A percentile compares a stretch with the other conserved stretches of the same genome.
Evolutionary conservation across 768 basidiomycete species (phyloP).

Genomic region (Pleurotus salmoneostramineus): DNA sequence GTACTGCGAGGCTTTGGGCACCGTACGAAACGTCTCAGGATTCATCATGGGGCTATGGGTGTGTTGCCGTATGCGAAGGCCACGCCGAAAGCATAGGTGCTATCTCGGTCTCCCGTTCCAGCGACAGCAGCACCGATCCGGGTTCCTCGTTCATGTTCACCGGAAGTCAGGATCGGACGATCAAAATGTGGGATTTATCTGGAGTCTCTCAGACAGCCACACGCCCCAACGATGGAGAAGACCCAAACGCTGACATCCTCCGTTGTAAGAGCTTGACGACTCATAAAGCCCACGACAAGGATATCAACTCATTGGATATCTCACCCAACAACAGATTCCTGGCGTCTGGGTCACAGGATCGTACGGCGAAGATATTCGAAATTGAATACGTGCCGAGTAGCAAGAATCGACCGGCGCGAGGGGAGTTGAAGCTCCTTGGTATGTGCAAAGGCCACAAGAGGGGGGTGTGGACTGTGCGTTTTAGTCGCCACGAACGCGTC

Average conservation of each 20-base stretch:
- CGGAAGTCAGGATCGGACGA: slow-evolving; percentile 94
- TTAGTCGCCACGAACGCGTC: slow-evolving; percentile 77
- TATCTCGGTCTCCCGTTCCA: slow-evolving; percentile 68
- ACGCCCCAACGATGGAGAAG: slow-evolving; percentile 7
- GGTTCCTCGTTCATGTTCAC: slow-evolving; percentile 78
- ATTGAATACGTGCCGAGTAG: slow-evolving; percentile 51
- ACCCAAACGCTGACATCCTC: slow-evolving; percentile 23
- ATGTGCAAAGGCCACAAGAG: slow-evolving; percentile 95
- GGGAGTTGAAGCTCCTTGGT: slow-evolving; percentile 73
- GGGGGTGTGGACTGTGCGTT: slow-evolving; percentile 93
- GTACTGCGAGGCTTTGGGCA: slow-evolving; percentile 83
- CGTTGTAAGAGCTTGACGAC: slow-evolving; percentile 80
- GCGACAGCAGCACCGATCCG: slow-evolving; percentile 19
- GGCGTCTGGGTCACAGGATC: slow-evolving; percentile 94
- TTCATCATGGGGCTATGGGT: slow-evolving; percentile 55
- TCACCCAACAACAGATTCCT: slow-evolving; percentile 85
- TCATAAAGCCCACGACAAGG: slow-evolving; percentile 93
- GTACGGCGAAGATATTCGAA: slow-evolving; percentile 86
- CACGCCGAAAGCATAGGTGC: slow-evolving; percentile 95
- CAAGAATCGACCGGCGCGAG: slow-evolving; percentile 44
- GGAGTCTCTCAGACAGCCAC: slow-evolving; percentile 32
- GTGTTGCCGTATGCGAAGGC: slow-evolving; percentile 87
- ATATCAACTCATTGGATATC: slow-evolving; percentile 95
- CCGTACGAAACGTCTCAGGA: slow-evolving; percentile 17
- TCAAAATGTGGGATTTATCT: slow-evolving; percentile 97